Evolutionary conservation across 345 rosid species (phyloP).

Genomic region (Murraya paniculata): DNA sequence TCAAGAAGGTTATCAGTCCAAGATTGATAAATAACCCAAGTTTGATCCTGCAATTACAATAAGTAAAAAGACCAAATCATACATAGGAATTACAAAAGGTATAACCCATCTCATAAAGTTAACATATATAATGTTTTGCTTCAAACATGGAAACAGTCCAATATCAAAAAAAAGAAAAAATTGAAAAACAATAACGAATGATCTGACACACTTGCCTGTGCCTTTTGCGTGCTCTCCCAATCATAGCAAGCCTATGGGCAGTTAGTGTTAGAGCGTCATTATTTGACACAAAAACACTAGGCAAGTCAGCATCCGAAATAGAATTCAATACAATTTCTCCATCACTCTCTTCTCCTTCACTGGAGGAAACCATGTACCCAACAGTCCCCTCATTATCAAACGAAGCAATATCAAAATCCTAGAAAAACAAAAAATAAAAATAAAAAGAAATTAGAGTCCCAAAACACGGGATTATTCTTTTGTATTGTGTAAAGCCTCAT

Average conservation of each 20-base stretch:
- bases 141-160: constrained; percentile 1
- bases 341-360: constrained; percentile 86
- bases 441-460: background rate
- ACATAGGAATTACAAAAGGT: constrained; percentile 5
- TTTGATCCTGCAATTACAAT: constrained; percentile 54
- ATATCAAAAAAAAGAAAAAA: background rate
- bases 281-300: constrained; percentile 36
- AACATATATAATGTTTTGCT: background rate
- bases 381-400: constrained; percentile 36
- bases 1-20: constrained; percentile 60
- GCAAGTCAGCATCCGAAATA: constrained; percentile 50
- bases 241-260: constrained; percentile 60
- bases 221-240: constrained; percentile 51
- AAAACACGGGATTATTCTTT: background rate
- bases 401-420: constrained; percentile 44
- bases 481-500: no score
- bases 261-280: constrained; percentile 53
- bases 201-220: constrained; percentile 50
- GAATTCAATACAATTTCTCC: constrained; percentile 58
- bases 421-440: background rate
- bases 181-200: background rate
- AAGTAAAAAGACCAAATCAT: constrained; percentile 1
- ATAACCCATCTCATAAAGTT: background rate
- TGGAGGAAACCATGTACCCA: constrained; percentile 52
- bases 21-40: constrained; percentile 56